These are phyloP conservation scores for Aegilops speltoides DNA, from an alignment of 176 grass and related monocot species.

Conservation along the genomic window DNA sequence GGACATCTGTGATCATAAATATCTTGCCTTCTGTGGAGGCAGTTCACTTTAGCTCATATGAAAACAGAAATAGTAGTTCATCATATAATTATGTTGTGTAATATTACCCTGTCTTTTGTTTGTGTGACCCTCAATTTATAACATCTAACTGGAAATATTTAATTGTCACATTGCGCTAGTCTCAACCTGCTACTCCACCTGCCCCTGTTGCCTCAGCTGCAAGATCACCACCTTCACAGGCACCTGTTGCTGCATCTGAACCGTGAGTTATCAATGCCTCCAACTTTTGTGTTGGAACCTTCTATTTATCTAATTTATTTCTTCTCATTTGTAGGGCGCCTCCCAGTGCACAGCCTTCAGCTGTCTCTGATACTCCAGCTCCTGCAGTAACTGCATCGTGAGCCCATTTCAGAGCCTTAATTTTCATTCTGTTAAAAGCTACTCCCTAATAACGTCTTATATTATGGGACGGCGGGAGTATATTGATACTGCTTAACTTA, in stretches of 20 bases:
- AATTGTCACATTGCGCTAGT: constrained; percentile 23
- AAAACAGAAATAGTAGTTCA: background rate
- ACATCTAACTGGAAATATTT: background rate
- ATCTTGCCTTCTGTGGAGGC: background rate
- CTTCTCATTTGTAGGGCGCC: constrained; percentile 39
- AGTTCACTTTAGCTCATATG: background rate
- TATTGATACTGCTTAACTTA: background rate
- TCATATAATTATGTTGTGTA: background rate
- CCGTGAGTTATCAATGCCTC: constrained; percentile 44
- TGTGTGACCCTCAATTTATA: background rate
- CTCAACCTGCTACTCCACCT: constrained; percentile 34
- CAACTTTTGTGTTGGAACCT: constrained; percentile 14
- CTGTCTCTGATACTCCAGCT: constrained; percentile 39
- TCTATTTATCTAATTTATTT: constrained; percentile 16
- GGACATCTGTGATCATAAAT: background rate
- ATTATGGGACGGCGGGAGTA: no score
- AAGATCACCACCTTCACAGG: constrained; percentile 45
- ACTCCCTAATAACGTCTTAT: background rate
- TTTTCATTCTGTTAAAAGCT: background rate
- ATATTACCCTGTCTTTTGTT: background rate
- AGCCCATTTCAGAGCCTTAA: constrained; percentile 23
- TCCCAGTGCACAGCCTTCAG: constrained; percentile 31
- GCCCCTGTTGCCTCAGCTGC: constrained; percentile 45
- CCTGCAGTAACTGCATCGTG: constrained; percentile 53
- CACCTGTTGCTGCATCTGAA: constrained; percentile 47